phyloP scores from a whole-genome alignment of 2,329 filamentous ascomycete species.

The Aureobasidium sp. region DNA sequence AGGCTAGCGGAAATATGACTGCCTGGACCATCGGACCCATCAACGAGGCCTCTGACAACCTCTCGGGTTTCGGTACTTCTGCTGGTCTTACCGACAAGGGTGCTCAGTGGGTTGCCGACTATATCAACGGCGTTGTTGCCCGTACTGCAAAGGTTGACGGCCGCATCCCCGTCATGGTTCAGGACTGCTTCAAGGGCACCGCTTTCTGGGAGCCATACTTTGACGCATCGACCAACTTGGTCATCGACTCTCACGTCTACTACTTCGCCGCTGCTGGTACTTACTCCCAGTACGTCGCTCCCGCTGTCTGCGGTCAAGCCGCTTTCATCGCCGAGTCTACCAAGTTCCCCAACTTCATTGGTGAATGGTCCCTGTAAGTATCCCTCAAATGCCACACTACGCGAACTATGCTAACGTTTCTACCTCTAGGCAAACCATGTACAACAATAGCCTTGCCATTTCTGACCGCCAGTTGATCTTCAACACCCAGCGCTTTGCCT shows the following conservation, averaged over 20 bases:
- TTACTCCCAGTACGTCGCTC: constrained; percentile 17
- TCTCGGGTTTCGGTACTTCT: constrained; percentile 27
- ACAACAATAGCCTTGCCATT: constrained; percentile 26
- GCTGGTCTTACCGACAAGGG: constrained; percentile 25
- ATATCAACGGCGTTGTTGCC: constrained; percentile 25
- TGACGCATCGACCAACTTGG: constrained; percentile 17
- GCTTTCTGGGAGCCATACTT: constrained; percentile 19
- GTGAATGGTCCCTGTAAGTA: constrained; percentile 23
- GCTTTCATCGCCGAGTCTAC: constrained; percentile 15
- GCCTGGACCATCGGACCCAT: constrained; percentile 15
- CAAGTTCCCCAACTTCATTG: constrained; percentile 24
- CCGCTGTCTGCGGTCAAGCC: constrained; percentile 19
- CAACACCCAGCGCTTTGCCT: constrained; percentile 29
- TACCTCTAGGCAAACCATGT: constrained; percentile 17
- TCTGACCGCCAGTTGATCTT: constrained; percentile 22
- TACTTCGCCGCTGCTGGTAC: constrained; percentile 20
- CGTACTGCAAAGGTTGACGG: constrained; percentile 21
- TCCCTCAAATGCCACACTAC: no score
- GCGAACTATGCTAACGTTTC: no score
- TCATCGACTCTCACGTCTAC: constrained; percentile 24
- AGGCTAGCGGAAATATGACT: constrained; percentile 1
- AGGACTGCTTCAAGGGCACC: constrained; percentile 21
- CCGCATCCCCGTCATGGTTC: constrained; percentile 29
- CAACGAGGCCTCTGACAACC: constrained; percentile 25
- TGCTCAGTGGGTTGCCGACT: constrained; percentile 26